A percentile compares a stretch with the other conserved stretches of the same genome.
Evolutionary conservation across 83 land plant genomes (phyloP).

Genomic region (Diphasiastrum complanatum): DNA sequence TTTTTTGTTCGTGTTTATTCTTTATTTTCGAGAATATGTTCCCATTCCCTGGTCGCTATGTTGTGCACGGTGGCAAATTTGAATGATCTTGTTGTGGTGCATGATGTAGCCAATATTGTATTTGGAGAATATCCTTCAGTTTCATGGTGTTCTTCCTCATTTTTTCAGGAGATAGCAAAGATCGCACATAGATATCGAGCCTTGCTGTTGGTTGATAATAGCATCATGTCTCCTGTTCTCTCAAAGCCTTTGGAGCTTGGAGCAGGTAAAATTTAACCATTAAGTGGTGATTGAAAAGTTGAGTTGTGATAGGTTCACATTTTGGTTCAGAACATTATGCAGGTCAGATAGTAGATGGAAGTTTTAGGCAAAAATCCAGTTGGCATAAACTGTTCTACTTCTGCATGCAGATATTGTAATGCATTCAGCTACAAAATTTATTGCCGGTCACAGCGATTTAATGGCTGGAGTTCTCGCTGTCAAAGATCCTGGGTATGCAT

Average conservation of each 20-base stretch:
- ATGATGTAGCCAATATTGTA: background rate
- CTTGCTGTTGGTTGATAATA: conserved; percentile 86
- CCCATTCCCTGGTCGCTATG: too few relatives aligned
- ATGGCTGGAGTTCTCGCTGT: conserved; percentile 98
- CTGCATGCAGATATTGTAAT: conserved; percentile 78
- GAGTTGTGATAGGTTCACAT: background rate
- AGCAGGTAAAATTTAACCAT: conserved; percentile 66
- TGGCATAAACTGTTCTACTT: background rate
- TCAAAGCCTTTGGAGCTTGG: conserved; percentile 89
- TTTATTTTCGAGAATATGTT: too few relatives aligned
- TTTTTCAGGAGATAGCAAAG: conserved; percentile 67
- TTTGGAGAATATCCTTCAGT: background rate
- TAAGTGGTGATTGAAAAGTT: background rate
- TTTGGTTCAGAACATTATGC: background rate
- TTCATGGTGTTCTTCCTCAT: conserved; percentile 3
- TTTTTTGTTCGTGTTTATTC: background rate
- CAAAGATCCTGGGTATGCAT: too few relatives aligned
- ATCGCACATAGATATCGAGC: conserved; percentile 83
- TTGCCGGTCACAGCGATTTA: conserved; percentile 94
- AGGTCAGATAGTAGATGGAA: background rate
- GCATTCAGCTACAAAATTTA: conserved; percentile 98
- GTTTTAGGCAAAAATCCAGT: background rate
- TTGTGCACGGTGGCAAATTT: background rate
- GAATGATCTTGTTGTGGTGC: background rate
- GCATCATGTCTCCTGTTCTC: conserved; percentile 94